Evolutionary conservation across 140 eudicot species (phyloP).

Genomic region (Erigeron philadelphicus): DNA sequence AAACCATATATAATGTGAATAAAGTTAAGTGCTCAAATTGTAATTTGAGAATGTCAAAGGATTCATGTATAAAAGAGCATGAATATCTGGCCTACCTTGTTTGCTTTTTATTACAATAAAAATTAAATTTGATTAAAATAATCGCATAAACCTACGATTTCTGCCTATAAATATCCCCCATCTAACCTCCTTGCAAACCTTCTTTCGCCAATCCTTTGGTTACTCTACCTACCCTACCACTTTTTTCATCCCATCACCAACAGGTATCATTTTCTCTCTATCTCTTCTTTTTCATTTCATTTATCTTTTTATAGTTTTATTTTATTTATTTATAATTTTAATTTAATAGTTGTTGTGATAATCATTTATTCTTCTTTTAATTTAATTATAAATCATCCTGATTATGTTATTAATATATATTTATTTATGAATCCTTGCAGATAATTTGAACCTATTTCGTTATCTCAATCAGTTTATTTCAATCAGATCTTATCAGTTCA

Average conservation of each 20-base stretch:
- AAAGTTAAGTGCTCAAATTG: too few species aligned
- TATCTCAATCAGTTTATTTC: background rate
- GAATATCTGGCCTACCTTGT: background rate
- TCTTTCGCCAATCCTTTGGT: constrained; percentile 34
- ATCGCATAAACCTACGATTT: background rate
- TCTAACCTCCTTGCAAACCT: constrained; percentile 15
- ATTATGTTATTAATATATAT: background rate
- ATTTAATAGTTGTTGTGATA: background rate
- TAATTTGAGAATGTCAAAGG: too few species aligned
- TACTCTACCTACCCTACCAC: constrained; percentile 11
- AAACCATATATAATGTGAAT: too few species aligned
- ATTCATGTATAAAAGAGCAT: background rate
- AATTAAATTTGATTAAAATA: background rate
- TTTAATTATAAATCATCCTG: constrained; percentile 1
- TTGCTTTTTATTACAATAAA: constrained; percentile 5
- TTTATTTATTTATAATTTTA: background rate
- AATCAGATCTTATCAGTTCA: background rate
- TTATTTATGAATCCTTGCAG: constrained; percentile 23
- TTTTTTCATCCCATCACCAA: background rate
- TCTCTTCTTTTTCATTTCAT: constrained; percentile 19
- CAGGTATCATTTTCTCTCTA: constrained; percentile 32
- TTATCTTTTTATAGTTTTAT: constrained; percentile 1
- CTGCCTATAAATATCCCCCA: constrained; percentile 49
- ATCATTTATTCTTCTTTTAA: background rate
- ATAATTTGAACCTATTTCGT: background rate